These are phyloP conservation scores for Nitzschia sp. DNA, from an alignment of 108 stramenopile genomes.

Conservation along the genomic window DNA sequence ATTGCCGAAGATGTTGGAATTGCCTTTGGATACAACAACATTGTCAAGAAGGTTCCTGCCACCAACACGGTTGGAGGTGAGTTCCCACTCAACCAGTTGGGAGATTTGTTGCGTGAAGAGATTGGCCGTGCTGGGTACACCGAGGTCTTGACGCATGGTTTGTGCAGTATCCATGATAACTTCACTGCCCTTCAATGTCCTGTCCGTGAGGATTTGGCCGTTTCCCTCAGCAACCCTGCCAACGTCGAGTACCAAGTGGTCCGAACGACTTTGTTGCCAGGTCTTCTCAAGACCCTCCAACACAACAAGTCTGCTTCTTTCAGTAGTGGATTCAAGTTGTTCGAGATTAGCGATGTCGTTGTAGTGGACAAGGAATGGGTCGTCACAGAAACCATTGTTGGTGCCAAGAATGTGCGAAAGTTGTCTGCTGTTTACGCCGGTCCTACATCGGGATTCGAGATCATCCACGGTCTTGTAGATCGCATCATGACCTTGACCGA, in stretches of 20 bases:
- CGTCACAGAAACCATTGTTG: constrained; percentile 88
- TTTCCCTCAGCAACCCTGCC: constrained; percentile 93
- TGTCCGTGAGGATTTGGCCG: constrained; percentile 55
- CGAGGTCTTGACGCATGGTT: constrained; percentile 90
- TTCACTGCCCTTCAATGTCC: constrained; percentile 83
- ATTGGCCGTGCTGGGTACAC: constrained; percentile 92
- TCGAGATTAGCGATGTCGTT: constrained; percentile 96
- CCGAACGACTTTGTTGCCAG: constrained; percentile 94
- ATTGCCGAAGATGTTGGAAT: constrained; percentile 99
- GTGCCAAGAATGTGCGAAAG: constrained; percentile 86
- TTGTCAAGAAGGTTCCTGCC: constrained; percentile 73
- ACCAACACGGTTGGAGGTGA: constrained; percentile 37
- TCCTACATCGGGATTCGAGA: constrained; percentile 96
- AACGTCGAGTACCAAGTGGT: constrained; percentile 97
- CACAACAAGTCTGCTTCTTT: constrained; percentile 87
- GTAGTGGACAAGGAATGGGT: constrained; percentile 81
- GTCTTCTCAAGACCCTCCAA: constrained; percentile 92
- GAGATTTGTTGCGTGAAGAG: constrained; percentile 95
- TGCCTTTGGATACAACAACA: constrained; percentile 99
- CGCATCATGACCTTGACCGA: constrained; percentile 93
- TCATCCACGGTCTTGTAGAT: constrained; percentile 97
- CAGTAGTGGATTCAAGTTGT: constrained; percentile 83
- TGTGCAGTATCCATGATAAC: constrained; percentile 91
- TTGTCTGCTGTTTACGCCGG: constrained; percentile 92
- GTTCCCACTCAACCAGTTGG: constrained; percentile 53